These are phyloP conservation scores for Aspergillus sclerotioniger DNA, from an alignment of 495 filamentous ascomycete species.

Conservation along the genomic window DNA sequence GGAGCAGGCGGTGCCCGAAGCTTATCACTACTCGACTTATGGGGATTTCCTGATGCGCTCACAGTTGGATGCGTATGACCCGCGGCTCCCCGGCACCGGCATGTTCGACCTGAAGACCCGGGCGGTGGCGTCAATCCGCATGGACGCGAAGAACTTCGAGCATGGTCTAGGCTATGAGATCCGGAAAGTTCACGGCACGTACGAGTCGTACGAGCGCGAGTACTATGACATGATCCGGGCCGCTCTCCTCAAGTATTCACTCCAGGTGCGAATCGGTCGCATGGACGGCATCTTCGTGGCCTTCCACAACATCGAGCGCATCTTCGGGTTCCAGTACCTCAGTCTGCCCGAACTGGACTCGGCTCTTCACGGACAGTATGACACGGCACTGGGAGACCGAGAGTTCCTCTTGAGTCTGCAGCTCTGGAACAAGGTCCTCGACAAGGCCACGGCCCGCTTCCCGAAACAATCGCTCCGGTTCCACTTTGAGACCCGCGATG, in stretches of 20 bases:
- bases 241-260: slow-evolving; percentile 93
- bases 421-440: slow-evolving; percentile 72
- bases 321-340: slow-evolving; percentile 98
- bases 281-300: slow-evolving; percentile 99
- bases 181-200: slow-evolving; percentile 65
- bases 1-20: slow-evolving; percentile 63
- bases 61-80: slow-evolving; percentile 89
- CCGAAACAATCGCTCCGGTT: slow-evolving; percentile 71
- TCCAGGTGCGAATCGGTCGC: slow-evolving; percentile 92
- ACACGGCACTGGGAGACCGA: slow-evolving; percentile 68
- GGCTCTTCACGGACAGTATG: slow-evolving; percentile 69
- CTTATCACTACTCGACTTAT: slow-evolving; percentile 82
- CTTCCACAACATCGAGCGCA: slow-evolving; percentile 89
- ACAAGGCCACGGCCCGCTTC: slow-evolving; percentile 71
- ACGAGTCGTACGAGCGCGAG: slow-evolving; percentile 90
- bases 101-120: slow-evolving; percentile 98
- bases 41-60: slow-evolving; percentile 96
- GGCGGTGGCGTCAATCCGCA: slow-evolving; percentile 85
- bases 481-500: slow-evolving; percentile 77
- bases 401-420: slow-evolving; percentile 81
- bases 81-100: slow-evolving; percentile 81
- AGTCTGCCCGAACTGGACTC: slow-evolving; percentile 82
- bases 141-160: slow-evolving; percentile 70
- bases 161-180: slow-evolving; percentile 88
- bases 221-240: slow-evolving; percentile 95